phyloP scores from a whole-genome alignment of 495 filamentous ascomycete genomes.

The Penicillium macrosclerotiorum region DNA sequence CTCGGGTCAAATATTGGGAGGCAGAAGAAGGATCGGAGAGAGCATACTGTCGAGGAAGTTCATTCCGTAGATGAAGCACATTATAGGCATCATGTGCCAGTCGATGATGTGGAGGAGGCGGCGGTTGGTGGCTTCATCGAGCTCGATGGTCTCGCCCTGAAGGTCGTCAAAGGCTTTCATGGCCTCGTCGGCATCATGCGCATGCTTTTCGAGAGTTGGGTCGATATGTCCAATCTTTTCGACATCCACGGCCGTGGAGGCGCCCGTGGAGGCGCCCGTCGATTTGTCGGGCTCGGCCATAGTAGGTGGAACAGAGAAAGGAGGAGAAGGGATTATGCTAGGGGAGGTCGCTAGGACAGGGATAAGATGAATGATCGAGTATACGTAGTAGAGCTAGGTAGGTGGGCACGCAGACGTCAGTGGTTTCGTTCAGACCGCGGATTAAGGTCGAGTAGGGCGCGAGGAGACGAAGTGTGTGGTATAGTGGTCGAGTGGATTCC shows the following conservation, averaged over 20 bases:
- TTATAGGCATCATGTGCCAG: constrained; percentile 58
- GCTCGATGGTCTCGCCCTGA: constrained; percentile 45
- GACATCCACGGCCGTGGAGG: constrained; percentile 24
- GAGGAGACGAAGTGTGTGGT: no score
- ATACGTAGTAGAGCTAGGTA: background rate
- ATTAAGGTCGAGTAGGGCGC: no score
- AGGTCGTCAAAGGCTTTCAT: constrained; percentile 53
- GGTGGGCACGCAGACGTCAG: no score
- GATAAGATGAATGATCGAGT: background rate
- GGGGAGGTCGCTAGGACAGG: background rate
- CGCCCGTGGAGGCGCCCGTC: no score
- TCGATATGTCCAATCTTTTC: constrained; percentile 26
- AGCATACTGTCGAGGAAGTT: constrained; percentile 59
- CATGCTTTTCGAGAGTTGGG: constrained; percentile 47
- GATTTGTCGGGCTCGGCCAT: constrained; percentile 27
- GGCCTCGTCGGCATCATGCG: constrained; percentile 60
- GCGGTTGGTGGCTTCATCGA: constrained; percentile 57
- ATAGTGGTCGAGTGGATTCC: no score
- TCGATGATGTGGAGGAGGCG: constrained; percentile 57
- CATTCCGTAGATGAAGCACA: constrained; percentile 63
- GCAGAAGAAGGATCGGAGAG: background rate
- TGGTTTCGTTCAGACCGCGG: no score
- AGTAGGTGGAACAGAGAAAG: background rate
- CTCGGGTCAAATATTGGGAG: background rate
- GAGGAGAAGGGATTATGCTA: background rate